These are phyloP conservation scores for Arabis alpina DNA, from an alignment of 345 rosid genomes.

Conservation along the genomic window DNA sequence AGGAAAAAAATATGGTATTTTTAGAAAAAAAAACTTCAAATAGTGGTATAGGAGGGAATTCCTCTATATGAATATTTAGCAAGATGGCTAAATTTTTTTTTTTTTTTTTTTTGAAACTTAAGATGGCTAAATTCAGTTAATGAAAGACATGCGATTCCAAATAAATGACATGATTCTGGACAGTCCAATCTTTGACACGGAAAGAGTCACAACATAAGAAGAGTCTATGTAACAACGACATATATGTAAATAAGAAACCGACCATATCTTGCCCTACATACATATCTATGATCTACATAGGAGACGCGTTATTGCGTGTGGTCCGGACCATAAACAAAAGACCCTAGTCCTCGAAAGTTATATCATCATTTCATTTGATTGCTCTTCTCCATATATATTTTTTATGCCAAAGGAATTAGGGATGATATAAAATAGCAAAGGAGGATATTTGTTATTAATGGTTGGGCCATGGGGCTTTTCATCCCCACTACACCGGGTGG, in stretches of 20 bases:
- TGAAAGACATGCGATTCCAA: background rate
- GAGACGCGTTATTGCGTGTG: conserved; percentile 11
- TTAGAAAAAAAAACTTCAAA: too few relatives aligned
- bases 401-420: background rate
- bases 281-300: background rate
- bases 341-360: background rate
- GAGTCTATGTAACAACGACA: conserved; percentile 1
- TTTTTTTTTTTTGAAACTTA: too few relatives aligned
- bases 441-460: conserved; percentile 11
- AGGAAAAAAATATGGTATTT: too few relatives aligned
- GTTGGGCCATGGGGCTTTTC: conserved; percentile 27
- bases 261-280: too few relatives aligned
- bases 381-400: background rate
- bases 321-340: background rate
- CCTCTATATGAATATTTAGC: too few relatives aligned
- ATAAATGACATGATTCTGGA: background rate
- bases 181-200: conserved; percentile 1
- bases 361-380: background rate
- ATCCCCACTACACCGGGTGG: conserved; percentile 21
- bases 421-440: background rate
- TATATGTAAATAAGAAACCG: too few relatives aligned
- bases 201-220: background rate
- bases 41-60: too few relatives aligned
- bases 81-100: too few relatives aligned
- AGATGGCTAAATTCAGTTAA: background rate